Conservation (phyloP, 2,329 filamentous ascomycete genomes). For the Xylaria sp. region DNA sequence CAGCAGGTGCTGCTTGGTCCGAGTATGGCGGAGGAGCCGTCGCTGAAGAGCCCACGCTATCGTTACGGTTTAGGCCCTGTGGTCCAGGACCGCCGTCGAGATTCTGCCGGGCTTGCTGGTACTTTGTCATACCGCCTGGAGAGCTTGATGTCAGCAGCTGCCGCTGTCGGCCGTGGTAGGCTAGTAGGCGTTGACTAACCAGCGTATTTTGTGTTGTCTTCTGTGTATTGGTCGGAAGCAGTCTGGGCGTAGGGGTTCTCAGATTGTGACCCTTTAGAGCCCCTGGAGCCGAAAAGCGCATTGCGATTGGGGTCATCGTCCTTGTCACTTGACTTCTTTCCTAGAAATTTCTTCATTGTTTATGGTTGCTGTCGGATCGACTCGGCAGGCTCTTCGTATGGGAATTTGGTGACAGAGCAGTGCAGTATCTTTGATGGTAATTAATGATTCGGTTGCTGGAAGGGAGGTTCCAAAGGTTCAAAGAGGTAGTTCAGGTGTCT, state of each 20-base stretch:
- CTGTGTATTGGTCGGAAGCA: slow-evolving; percentile 63
- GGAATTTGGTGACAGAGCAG: slow-evolving; percentile 19
- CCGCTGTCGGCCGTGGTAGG: background rate
- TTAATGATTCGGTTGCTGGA: slow-evolving; percentile 22
- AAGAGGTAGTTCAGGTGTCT: slow-evolving; percentile 38
- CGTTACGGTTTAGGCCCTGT: slow-evolving; percentile 44
- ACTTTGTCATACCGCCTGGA: slow-evolving; percentile 49
- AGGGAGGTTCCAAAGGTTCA: slow-evolving; percentile 17
- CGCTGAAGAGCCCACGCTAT: slow-evolving; percentile 42
- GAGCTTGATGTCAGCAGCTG: slow-evolving; percentile 9
- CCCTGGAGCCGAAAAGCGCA: slow-evolving; percentile 66
- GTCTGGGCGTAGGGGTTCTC: slow-evolving; percentile 68
- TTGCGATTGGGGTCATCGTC: slow-evolving; percentile 60
- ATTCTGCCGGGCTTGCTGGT: slow-evolving; percentile 56
- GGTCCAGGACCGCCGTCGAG: slow-evolving; percentile 47
- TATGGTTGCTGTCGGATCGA: slow-evolving; percentile 10
- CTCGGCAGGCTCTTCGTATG: slow-evolving; percentile 1
- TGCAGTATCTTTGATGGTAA: slow-evolving; percentile 24
- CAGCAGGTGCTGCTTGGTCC: slow-evolving; percentile 38
- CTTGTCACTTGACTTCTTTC: slow-evolving; percentile 63
- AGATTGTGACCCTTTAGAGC: slow-evolving; percentile 56
- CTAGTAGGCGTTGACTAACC: slow-evolving; percentile 38
- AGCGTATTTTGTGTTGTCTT: slow-evolving; percentile 56
- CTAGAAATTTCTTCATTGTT: slow-evolving; percentile 69
- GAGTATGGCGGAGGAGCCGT: slow-evolving; percentile 53